Evolutionary conservation across 306 rosid species (phyloP).

Genomic region (Lathyrus aphaca): DNA sequence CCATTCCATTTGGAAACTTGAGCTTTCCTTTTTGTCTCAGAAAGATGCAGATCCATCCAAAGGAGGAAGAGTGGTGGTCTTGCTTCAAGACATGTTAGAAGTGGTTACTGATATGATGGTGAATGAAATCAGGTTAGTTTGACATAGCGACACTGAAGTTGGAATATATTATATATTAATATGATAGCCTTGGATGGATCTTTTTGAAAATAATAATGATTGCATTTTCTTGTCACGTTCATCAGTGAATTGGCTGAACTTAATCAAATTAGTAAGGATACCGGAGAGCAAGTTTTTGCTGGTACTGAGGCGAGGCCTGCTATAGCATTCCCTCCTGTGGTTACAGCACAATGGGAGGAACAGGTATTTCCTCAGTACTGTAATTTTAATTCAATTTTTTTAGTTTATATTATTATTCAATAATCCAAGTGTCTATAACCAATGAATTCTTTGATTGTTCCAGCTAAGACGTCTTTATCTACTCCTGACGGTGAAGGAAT

Average conservation of each 20-base stretch:
- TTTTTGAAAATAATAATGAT: conserved; percentile 30
- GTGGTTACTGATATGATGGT: conserved; percentile 98
- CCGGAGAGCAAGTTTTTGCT: conserved; percentile 85
- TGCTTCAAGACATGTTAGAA: conserved; percentile 95
- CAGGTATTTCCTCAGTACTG: conserved; percentile 58
- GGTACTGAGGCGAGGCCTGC: conserved; percentile 84
- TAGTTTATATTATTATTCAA: conserved; percentile 5
- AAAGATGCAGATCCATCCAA: conserved; percentile 68
- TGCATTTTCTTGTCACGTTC: conserved; percentile 35
- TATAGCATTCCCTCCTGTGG: conserved; percentile 71
- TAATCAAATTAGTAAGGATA: conserved; percentile 75
- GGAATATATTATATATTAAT: conserved; percentile 31
- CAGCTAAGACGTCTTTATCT: conserved; percentile 90
- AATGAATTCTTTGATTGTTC: conserved; percentile 39
- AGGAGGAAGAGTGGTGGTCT: conserved; percentile 65
- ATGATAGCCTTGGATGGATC: conserved; percentile 12
- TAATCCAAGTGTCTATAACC: conserved; percentile 22
- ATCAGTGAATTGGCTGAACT: conserved; percentile 81
- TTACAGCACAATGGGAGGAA: conserved; percentile 92
- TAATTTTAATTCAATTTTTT: background rate
- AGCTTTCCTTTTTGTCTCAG: conserved; percentile 55
- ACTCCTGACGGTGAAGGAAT: conserved; percentile 85
- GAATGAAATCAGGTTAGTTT: conserved; percentile 77
- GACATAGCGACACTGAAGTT: conserved; percentile 32
- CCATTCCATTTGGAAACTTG: conserved; percentile 33